Evolutionary conservation across 345 rosid genomes (phyloP).

Genomic region (Arabidopsis arenosa): DNA sequence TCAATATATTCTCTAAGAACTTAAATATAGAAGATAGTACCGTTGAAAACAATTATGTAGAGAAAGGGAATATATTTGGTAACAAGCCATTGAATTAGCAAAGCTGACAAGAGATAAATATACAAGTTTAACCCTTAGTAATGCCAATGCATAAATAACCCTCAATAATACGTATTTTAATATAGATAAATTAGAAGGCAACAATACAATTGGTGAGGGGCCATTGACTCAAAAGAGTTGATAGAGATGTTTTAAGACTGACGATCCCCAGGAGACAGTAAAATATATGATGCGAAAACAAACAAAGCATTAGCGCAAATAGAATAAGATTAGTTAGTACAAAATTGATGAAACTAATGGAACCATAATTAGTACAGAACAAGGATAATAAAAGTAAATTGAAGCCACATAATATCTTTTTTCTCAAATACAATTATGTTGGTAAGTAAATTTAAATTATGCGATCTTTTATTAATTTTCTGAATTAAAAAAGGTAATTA

Average conservation of each 20-base stretch:
- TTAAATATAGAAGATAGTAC: not conserved
- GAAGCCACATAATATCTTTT: too few species aligned
- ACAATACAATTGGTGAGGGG: not conserved
- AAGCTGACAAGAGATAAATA: not conserved
- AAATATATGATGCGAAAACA: too few species aligned
- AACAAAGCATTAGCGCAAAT: too few species aligned
- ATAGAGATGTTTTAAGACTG: not conserved
- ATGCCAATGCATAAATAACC: not conserved
- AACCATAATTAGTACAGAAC: too few species aligned
- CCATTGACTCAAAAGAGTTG: conserved; percentile 10
- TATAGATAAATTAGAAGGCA: not conserved
- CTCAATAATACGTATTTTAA: conserved; percentile 10
- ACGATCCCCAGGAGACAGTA: too few species aligned
- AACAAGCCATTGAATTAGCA: conserved; percentile 26
- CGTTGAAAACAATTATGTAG: conserved; percentile 4
- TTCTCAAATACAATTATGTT: too few species aligned
- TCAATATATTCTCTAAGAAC: not conserved
- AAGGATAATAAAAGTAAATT: too few species aligned
- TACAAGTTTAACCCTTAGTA: not conserved
- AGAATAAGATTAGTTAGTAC: too few species aligned
- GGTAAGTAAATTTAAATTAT: too few species aligned
- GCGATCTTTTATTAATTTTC: too few species aligned
- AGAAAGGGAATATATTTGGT: conserved; percentile 22
- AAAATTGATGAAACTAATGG: too few species aligned
- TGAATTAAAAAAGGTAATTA: too few species aligned